Conservation (phyloP, 164 flowering plant species). For the Stephania yunnanensis region DNA sequence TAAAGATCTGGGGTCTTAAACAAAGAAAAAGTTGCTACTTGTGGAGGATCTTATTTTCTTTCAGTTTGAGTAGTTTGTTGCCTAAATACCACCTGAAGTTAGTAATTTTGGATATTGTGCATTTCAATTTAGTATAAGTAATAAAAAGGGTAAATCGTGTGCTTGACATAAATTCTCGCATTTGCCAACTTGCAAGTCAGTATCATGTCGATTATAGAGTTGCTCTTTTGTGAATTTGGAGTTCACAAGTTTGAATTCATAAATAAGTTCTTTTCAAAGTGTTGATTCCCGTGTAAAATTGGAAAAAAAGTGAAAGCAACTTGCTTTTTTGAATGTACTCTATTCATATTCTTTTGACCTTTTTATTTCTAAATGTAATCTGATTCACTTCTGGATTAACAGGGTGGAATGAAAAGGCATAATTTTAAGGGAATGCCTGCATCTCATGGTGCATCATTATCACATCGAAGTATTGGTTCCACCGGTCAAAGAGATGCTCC, state of each 20-base stretch:
- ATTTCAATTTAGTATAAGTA: neutral
- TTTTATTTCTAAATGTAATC: neutral
- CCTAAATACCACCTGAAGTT: neutral
- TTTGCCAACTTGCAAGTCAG: neutral
- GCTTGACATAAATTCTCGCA: no score
- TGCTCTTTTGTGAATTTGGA: no score
- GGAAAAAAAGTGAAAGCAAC: neutral
- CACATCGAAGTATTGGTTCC: slow-evolving; percentile 86
- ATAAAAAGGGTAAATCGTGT: neutral
- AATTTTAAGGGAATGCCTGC: slow-evolving; percentile 71
- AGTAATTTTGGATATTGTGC: neutral
- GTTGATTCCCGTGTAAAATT: no score
- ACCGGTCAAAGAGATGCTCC: slow-evolving; percentile 95
- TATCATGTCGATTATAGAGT: neutral
- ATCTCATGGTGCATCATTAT: slow-evolving; percentile 82
- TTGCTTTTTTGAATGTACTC: neutral
- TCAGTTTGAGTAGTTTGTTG: neutral
- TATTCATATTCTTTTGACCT: neutral
- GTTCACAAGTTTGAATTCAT: no score
- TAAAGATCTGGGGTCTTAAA: no score
- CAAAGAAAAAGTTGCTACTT: no score
- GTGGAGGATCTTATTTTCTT: neutral
- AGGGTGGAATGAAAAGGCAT: slow-evolving; percentile 94
- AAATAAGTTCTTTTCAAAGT: no score
- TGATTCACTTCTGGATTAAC: slow-evolving; percentile 4